phyloP scores from a whole-genome alignment of 768 basidiomycete species.

The Hericium erinaceus region DNA sequence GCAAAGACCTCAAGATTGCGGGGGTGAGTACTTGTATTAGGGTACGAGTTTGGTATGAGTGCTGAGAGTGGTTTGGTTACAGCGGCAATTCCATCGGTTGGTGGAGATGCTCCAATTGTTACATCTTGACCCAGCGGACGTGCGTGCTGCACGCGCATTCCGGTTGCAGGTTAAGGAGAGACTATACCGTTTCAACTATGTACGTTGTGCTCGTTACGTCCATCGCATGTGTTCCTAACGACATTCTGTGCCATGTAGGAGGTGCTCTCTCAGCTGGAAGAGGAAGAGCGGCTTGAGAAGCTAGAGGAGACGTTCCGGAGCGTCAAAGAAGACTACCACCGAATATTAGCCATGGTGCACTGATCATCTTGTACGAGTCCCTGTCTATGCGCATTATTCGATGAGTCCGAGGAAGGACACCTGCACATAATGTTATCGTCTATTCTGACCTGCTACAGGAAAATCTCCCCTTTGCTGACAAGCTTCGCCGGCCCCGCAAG shows the following conservation, averaged over 20 bases:
- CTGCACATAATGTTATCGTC: neutral
- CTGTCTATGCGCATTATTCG: no score
- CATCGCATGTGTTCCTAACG: neutral
- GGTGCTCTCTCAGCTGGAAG: conserved; percentile 79
- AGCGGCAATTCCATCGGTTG: conserved; percentile 92
- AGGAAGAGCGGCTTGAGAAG: conserved; percentile 79
- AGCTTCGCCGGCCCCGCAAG: conserved; percentile 1
- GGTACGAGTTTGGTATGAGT: neutral
- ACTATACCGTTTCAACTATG: conserved; percentile 91
- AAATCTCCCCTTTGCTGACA: conserved; percentile 2
- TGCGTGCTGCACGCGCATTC: conserved; percentile 50
- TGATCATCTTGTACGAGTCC: neutral
- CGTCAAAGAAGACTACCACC: conserved; percentile 76
- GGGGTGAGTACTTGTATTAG: conserved; percentile 44
- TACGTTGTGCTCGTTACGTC: conserved; percentile 29
- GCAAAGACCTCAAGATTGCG: conserved; percentile 82
- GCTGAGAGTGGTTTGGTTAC: conserved; percentile 3
- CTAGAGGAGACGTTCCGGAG: conserved; percentile 88
- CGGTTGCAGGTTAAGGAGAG: conserved; percentile 92
- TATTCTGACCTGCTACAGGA: neutral
- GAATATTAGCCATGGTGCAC: conserved; percentile 54
- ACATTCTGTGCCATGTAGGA: conserved; percentile 43
- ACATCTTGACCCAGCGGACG: conserved; percentile 55
- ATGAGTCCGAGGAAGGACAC: no score
- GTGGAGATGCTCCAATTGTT: conserved; percentile 84